Percentiles rank a stretch among this genome's conserved stretches.
Conservation (phyloP, 768 basidiomycete genomes). For the Omphalotus guepiniiformis region DNA sequence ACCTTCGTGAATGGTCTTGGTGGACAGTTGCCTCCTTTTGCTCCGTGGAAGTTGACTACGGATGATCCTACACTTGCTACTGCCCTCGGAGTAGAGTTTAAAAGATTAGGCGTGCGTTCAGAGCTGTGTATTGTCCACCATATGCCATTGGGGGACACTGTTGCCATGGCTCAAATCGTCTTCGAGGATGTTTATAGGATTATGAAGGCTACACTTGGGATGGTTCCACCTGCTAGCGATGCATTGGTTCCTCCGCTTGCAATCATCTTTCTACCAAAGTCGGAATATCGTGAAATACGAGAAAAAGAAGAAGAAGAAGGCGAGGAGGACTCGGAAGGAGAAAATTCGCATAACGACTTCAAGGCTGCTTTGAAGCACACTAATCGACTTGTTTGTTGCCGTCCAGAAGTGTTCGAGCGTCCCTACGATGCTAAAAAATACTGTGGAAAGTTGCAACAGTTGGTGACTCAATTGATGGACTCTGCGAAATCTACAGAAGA, state of each 20-base stretch:
- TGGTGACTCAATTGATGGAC: too few relatives aligned
- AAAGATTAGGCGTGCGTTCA: conserved; percentile 19
- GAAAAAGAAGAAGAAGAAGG: too few relatives aligned
- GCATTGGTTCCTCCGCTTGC: not conserved
- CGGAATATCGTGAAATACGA: too few relatives aligned
- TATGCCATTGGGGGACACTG: conserved; percentile 8
- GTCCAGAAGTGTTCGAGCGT: too few relatives aligned
- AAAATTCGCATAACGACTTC: too few relatives aligned
- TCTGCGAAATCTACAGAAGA: conserved; percentile 3
- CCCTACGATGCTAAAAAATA: too few relatives aligned
- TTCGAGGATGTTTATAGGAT: not conserved
- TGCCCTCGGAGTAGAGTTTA: conserved; percentile 24
- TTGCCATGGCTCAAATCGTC: not conserved
- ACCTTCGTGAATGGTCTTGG: conserved; percentile 18
- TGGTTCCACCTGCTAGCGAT: not conserved
- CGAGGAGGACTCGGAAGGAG: too few relatives aligned
- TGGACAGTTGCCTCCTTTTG: conserved; percentile 1
- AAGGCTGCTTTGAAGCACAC: too few relatives aligned
- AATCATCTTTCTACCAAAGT: too few relatives aligned
- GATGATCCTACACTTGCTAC: conserved; percentile 19
- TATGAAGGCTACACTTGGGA: not conserved
- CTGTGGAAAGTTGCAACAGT: too few relatives aligned
- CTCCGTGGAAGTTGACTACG: conserved; percentile 25
- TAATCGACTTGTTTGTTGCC: too few relatives aligned
- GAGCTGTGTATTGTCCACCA: conserved; percentile 25